These are phyloP conservation scores for Suhomyces coccinellae DNA, from an alignment of 1,139 yeast species.

Conservation along the genomic window DNA sequence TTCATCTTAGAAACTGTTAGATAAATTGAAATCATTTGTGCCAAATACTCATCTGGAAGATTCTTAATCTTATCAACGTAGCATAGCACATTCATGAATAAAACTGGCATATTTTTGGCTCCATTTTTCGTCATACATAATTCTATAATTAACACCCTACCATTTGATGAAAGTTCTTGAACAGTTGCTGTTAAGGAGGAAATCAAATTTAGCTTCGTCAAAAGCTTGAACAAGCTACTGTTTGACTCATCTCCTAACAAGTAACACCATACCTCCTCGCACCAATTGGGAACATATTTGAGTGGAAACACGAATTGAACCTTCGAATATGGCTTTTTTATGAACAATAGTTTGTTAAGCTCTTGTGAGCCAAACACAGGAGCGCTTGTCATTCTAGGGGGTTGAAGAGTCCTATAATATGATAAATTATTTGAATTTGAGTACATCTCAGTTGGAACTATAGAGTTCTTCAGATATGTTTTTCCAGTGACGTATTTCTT, in stretches of 20 bases:
- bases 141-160: conserved; percentile 44
- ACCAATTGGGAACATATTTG: conserved; percentile 20
- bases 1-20: conserved; percentile 46
- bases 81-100: conserved; percentile 31
- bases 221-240: conserved; percentile 43
- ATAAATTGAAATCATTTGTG: conserved; percentile 40
- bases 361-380: not conserved
- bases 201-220: conserved; percentile 28
- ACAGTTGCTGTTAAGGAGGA: conserved; percentile 38
- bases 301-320: conserved; percentile 44
- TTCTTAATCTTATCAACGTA: conserved; percentile 19
- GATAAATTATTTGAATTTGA: no score
- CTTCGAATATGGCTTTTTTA: conserved; percentile 10
- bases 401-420: no score
- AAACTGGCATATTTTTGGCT: conserved; percentile 23
- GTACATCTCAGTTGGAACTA: not conserved
- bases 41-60: conserved; percentile 7
- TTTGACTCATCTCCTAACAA: conserved; percentile 60
- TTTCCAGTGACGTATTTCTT: not conserved
- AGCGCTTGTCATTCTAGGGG: no score
- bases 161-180: conserved; percentile 36
- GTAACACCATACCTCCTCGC: conserved; percentile 51
- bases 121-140: conserved; percentile 45
- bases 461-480: not conserved
- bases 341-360: conserved; percentile 8